These are phyloP conservation scores for Teratosphaeria zuluensis DNA, from an alignment of 2,329 filamentous ascomycete species.

Conservation along the genomic window DNA sequence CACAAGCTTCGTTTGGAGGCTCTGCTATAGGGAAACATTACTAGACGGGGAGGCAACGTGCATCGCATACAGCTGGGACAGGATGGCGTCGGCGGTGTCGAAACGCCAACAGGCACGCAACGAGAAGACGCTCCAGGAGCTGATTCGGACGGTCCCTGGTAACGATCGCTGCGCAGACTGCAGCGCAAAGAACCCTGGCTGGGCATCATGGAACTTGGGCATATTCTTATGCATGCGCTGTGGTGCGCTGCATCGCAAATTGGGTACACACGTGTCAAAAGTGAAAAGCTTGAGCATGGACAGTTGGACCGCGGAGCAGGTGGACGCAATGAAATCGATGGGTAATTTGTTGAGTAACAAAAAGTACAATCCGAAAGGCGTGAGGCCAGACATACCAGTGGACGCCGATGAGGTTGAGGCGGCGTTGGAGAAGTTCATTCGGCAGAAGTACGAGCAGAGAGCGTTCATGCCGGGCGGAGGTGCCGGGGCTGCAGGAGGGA, in stretches of 20 bases:
- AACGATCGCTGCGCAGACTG: slow-evolving; percentile 96
- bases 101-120: slow-evolving; percentile 98
- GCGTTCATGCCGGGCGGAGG: slow-evolving; percentile 36
- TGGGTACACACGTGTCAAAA: slow-evolving; percentile 96
- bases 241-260: slow-evolving; percentile 85
- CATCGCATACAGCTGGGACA: neutral
- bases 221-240: slow-evolving; percentile 98
- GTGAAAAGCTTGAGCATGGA: slow-evolving; percentile 99
- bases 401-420: slow-evolving; percentile 89
- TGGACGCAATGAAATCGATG: slow-evolving; percentile 94
- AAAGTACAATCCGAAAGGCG: slow-evolving; percentile 77
- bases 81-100: slow-evolving; percentile 66
- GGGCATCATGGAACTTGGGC: slow-evolving; percentile 98
- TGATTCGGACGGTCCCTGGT: slow-evolving; percentile 73
- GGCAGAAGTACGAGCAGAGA: slow-evolving; percentile 79
- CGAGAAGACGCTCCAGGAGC: slow-evolving; percentile 80
- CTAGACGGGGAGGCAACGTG: neutral
- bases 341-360: slow-evolving; percentile 82
- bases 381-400: slow-evolving; percentile 73
- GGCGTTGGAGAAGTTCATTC: slow-evolving; percentile 89
- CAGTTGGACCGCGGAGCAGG: slow-evolving; percentile 89
- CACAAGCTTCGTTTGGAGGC: neutral
- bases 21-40: neutral
- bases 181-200: slow-evolving; percentile 81
- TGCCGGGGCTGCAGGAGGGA: slow-evolving; percentile 12